phyloP scores from a whole-genome alignment of 2,329 filamentous ascomycete genomes.

The Cercospora sp. region DNA sequence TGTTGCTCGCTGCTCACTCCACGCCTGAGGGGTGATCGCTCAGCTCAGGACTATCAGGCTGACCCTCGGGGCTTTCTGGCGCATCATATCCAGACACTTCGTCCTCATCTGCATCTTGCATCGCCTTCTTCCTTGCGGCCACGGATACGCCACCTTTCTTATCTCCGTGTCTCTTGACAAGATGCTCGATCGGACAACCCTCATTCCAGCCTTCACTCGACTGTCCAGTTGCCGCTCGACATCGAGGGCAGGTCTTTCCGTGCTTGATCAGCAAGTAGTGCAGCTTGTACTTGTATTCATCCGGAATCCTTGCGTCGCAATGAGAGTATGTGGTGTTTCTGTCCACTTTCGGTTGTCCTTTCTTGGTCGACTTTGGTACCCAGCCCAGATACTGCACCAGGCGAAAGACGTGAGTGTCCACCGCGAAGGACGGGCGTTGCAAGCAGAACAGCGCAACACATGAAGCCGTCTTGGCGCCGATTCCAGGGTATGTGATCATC shows the following conservation, averaged over 20 bases:
- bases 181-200: conserved; percentile 64
- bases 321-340: conserved; percentile 59
- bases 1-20: conserved; percentile 38
- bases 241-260: conserved; percentile 62
- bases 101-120: conserved; percentile 78
- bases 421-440: conserved; percentile 62
- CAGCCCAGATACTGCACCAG: conserved; percentile 63
- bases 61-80: conserved; percentile 43
- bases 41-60: conserved; percentile 23
- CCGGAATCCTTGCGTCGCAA: conserved; percentile 61
- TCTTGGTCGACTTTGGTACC: conserved; percentile 53
- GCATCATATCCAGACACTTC: conserved; percentile 74
- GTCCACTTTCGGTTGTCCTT: conserved; percentile 47
- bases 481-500: conserved; percentile 60
- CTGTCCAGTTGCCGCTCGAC: conserved; percentile 60
- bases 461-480: conserved; percentile 66
- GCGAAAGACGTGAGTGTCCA: conserved; percentile 67
- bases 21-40: conserved; percentile 33
- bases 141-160: conserved; percentile 48
- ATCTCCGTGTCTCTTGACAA: conserved; percentile 58
- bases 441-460: conserved; percentile 66
- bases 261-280: conserved; percentile 64
- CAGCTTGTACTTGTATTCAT: conserved; percentile 63
- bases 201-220: conserved; percentile 63
- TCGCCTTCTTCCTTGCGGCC: conserved; percentile 43